Percentiles rank a stretch among this genome's conserved stretches.
Evolutionary conservation across 495 filamentous ascomycete genomes (phyloP).

Genomic region (Tuber microsphaerosporum): DNA sequence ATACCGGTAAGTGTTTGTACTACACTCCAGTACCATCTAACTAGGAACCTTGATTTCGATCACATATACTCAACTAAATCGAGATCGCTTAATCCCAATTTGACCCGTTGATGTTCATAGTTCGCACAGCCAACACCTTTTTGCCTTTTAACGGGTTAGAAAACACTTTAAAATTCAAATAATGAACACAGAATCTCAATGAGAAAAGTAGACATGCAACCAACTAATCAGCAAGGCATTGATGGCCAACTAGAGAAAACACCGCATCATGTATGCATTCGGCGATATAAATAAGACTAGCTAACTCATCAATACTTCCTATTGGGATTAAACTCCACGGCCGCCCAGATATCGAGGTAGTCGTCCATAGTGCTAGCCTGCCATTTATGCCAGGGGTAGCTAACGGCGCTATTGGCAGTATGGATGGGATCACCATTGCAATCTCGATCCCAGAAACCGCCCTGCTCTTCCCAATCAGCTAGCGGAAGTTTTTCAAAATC

Average conservation of each 20-base stretch:
- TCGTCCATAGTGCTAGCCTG: conserved; percentile 14
- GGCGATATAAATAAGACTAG: not conserved
- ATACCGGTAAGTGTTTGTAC: not conserved
- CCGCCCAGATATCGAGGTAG: conserved; percentile 24
- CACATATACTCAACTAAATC: not conserved
- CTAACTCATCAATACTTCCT: conserved; percentile 9
- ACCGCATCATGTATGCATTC: not conserved
- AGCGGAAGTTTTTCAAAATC: conserved; percentile 14
- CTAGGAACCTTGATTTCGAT: not conserved
- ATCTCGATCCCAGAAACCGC: conserved; percentile 19
- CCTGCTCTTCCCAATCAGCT: conserved; percentile 13
- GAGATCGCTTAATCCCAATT: not conserved
- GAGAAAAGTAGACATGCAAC: not conserved
- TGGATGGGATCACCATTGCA: conserved; percentile 2
- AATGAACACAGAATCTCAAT: not conserved
- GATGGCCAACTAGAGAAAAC: not conserved
- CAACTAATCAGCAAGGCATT: not conserved
- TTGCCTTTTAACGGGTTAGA: not conserved
- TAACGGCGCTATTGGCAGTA: conserved; percentile 5
- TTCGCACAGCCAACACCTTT: not conserved
- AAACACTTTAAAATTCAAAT: not conserved
- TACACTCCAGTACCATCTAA: not conserved
- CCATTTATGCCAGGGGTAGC: conserved; percentile 34
- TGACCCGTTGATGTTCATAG: not conserved
- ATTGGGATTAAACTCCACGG: conserved; percentile 22